phyloP scores from a whole-genome alignment of 108 stramenopile genomes.

The Mediolabrus comicus region DNA sequence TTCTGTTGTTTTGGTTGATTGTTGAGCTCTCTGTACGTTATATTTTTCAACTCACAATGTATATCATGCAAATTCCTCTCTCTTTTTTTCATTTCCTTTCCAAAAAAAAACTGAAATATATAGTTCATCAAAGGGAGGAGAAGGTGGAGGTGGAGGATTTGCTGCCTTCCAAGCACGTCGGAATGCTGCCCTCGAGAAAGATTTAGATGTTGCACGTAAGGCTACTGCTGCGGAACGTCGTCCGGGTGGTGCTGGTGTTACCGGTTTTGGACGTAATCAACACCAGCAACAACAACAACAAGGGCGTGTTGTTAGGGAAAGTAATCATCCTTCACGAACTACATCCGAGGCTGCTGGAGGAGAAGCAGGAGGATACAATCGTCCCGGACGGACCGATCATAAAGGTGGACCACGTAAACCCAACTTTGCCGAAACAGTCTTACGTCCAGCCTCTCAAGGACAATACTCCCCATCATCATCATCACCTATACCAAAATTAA shows the following conservation, averaged over 20 bases:
- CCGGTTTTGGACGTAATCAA: background rate
- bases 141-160: constrained; percentile 14
- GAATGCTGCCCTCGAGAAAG: constrained; percentile 24
- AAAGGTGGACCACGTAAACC: constrained; percentile 26
- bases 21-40: background rate
- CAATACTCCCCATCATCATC: constrained; percentile 21
- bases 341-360: background rate
- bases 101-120: background rate
- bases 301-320: background rate
- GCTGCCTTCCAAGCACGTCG: constrained; percentile 35
- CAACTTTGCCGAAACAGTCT: constrained; percentile 40
- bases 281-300: background rate
- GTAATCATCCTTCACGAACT: background rate
- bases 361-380: background rate
- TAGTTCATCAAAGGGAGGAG: background rate
- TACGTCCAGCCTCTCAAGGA: constrained; percentile 31
- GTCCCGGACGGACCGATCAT: constrained; percentile 12
- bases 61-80: background rate
- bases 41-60: background rate
- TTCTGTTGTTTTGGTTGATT: background rate
- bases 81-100: background rate
- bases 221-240: constrained; percentile 8
- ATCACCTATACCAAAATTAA: constrained; percentile 65
- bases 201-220: constrained; percentile 27
- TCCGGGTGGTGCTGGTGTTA: constrained; percentile 1